phyloP scores from a whole-genome alignment of 2,329 filamentous ascomycete species.

The Didymosphaeria variabile region DNA sequence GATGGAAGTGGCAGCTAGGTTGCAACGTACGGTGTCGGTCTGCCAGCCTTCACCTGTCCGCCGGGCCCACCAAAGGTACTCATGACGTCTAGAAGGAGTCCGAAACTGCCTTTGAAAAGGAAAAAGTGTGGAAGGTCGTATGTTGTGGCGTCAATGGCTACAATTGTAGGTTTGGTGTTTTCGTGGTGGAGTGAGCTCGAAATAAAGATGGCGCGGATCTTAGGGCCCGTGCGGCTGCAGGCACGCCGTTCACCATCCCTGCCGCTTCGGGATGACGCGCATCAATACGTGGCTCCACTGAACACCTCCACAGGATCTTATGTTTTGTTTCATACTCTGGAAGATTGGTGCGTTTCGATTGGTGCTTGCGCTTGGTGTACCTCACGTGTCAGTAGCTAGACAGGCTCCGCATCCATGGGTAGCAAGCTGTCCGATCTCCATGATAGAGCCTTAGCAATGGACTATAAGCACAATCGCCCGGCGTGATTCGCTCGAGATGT shows the following conservation, averaged over 20 bases:
- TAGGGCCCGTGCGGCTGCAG: slow-evolving; percentile 26
- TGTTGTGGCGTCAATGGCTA: slow-evolving; percentile 16
- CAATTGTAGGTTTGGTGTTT: slow-evolving; percentile 8
- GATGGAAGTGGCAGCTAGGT: slow-evolving; percentile 14
- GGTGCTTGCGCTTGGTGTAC: too few relatives aligned
- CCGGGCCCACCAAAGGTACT: slow-evolving; percentile 77
- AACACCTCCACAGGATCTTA: not conserved
- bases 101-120: not conserved
- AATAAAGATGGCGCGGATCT: slow-evolving; percentile 30
- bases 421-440: not conserved
- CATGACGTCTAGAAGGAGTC: slow-evolving; percentile 53
- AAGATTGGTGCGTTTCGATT: too few relatives aligned
- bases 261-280: slow-evolving; percentile 31
- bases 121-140: not conserved
- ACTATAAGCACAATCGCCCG: not conserved
- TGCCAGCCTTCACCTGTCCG: slow-evolving; percentile 68
- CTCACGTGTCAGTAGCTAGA: not conserved
- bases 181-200: slow-evolving; percentile 36
- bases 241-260: slow-evolving; percentile 18
- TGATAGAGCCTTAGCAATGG: not conserved
- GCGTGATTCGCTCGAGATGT: not conserved
- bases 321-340: not conserved
- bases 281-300: not conserved
- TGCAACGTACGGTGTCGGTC: slow-evolving; percentile 73
- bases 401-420: not conserved